phyloP scores from a whole-genome alignment of 2,329 filamentous ascomycete species.

The Calycina herbarum region DNA sequence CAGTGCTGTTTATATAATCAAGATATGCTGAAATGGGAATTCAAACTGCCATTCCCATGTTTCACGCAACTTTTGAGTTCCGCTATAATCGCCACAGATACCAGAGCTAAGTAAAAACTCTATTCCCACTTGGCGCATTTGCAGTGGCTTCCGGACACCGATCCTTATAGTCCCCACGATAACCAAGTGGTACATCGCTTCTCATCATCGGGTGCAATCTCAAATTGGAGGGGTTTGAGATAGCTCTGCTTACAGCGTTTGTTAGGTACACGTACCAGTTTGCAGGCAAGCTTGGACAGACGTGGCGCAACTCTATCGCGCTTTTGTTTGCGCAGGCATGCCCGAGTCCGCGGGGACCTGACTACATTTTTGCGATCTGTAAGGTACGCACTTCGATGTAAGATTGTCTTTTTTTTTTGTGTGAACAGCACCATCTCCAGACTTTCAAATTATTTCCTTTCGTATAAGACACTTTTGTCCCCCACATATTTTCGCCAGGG shows the following conservation, averaged over 20 bases:
- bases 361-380: neutral
- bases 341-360: neutral
- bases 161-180: constrained; percentile 8
- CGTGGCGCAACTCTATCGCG: constrained; percentile 5
- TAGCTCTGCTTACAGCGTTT: neutral
- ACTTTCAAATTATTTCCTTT: neutral
- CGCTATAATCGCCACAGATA: neutral
- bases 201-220: neutral
- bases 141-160: neutral
- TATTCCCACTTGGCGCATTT: constrained; percentile 10
- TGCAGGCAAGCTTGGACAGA: neutral
- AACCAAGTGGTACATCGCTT: neutral
- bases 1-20: too few species aligned
- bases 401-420: neutral
- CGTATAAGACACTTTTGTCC: constrained; percentile 1
- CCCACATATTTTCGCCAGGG: neutral
- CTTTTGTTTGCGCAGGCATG: too few species aligned
- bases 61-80: constrained; percentile 8
- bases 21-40: too few species aligned
- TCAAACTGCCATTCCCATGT: neutral
- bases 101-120: constrained; percentile 11
- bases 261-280: neutral
- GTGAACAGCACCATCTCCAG: neutral
- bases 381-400: neutral
- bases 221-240: neutral